Evolutionary conservation across 352 stramenopile genomes (phyloP), one percentile per base, ranked within the genome.

Genomic region (Pythium periplocum): DNA sequence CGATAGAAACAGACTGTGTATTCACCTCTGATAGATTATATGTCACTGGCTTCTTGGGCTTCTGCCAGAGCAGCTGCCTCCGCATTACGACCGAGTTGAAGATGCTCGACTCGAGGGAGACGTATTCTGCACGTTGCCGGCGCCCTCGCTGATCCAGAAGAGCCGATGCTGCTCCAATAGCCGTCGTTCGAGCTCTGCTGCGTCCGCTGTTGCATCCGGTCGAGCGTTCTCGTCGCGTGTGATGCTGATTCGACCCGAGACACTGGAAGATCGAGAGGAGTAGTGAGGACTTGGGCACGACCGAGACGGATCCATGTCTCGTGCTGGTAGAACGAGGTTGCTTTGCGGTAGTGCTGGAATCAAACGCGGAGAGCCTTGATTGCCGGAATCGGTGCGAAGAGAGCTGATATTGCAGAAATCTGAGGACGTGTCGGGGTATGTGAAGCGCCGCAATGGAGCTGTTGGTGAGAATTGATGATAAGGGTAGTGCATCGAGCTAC

Each of bases 101-200:
- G 17, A 26, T 26, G 17, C 17, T 26, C 17, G 17, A 26, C 17
- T 26, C 17, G 17, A 26, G 17, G 17, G 17, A 26, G 17, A 26
- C 0, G 17, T 26, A 26, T 26, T 26, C 17, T 26, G 17, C 17
- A 26, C 0, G 39, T 46, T 64, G 17, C 59, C 49, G 2, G 78
- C 78, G 26, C 75, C 78, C 67, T 88, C 78, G 39, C 76, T 68
- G 62, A 88, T 88, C 78, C 78, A 88, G 46, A 88, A 88, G n/a
- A 80, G 67, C 12, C 78, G 75, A 35, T 88, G 78, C 42, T 88
- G 76, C 44, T 86, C 75, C 49, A 85, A 50, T 45, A 88, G 56
- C 3, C 65, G 73, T 17, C 56, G 75, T 53, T 88, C 73, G 6
- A 80, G 57, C 43, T 81, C 58, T 51, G 73, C 56, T 38, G 58